These are phyloP conservation scores for Cryphonectria japonica DNA, from an alignment of 2,329 filamentous ascomycete genomes.

Conservation along the genomic window DNA sequence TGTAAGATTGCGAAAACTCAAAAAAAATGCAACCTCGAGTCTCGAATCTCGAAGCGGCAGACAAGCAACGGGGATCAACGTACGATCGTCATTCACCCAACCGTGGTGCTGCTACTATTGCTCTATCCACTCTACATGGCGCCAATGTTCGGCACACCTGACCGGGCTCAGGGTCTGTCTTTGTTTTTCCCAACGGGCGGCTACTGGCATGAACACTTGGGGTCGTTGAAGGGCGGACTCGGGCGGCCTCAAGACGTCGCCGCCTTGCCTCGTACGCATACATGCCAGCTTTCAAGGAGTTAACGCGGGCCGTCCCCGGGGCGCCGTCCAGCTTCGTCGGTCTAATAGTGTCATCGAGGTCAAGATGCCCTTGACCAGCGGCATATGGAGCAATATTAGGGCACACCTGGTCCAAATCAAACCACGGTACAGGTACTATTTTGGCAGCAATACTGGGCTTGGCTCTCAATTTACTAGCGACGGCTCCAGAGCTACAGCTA, in stretches of 20 bases:
- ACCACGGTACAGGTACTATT: background rate
- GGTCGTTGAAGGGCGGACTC: conserved; percentile 13
- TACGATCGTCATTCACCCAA: background rate
- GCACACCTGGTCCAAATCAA: background rate
- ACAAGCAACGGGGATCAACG: background rate
- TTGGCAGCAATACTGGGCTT: background rate
- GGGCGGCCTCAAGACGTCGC: conserved; percentile 2
- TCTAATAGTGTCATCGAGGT: background rate
- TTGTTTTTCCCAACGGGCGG: conserved; percentile 12
- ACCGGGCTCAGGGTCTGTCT: conserved; percentile 5
- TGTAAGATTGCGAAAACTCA: conserved; percentile 27
- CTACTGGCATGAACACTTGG: conserved; percentile 27
- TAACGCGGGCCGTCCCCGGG: conserved; percentile 26
- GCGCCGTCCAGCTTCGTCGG: background rate
- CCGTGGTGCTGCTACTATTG: background rate
- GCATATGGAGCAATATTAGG: background rate
- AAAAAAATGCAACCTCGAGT: conserved; percentile 8
- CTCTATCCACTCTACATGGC: background rate
- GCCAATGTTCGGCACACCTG: conserved; percentile 8
- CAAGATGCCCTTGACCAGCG: conserved; percentile 1
- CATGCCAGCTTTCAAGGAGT: conserved; percentile 18
- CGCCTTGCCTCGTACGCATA: background rate
- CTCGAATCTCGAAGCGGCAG: background rate
- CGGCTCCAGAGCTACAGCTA: background rate
- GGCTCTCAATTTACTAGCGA: background rate